Evolutionary conservation across 139 green algal species (phyloP).

Genomic region (Eudorina sp.): DNA sequence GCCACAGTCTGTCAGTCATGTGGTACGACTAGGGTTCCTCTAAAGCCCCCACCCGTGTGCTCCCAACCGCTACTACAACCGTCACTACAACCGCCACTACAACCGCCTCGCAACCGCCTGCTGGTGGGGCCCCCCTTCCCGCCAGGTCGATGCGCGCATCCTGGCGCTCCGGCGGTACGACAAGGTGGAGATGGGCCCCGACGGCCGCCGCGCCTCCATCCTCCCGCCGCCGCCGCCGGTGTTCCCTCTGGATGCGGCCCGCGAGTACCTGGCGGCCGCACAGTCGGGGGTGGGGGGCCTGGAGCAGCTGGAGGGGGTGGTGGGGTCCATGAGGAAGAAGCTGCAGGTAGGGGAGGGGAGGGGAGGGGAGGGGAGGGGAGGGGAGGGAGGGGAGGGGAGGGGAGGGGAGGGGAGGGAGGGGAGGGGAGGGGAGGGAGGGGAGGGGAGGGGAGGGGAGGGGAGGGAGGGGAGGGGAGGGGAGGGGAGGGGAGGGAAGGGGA

Average conservation of each 20-base stretch:
- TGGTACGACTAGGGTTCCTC: no score
- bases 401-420: no score
- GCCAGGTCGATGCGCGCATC: constrained; percentile 40
- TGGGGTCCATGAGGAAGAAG: constrained; percentile 32
- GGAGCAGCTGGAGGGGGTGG: constrained; percentile 43
- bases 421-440: no score
- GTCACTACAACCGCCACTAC: no score
- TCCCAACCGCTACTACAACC: no score
- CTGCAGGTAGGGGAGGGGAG: constrained; percentile 21
- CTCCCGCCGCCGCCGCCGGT: constrained; percentile 23
- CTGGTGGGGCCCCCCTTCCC: neutral
- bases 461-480: no score
- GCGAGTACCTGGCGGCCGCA: constrained; percentile 24
- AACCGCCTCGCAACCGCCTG: no score
- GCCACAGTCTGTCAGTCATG: no score
- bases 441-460: no score
- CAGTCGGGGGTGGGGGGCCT: neutral
- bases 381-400: neutral
- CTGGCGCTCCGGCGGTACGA: constrained; percentile 16
- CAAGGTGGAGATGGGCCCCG: neutral
- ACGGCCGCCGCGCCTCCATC: neutral
- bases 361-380: neutral
- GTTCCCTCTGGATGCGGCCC: constrained; percentile 17
- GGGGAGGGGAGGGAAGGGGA: no score
- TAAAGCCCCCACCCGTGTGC: no score